Evolutionary conservation across 2,329 filamentous ascomycete species (phyloP), one percentile per base, ranked within the genome.

Genomic region (Blastomyces parvus): DNA sequence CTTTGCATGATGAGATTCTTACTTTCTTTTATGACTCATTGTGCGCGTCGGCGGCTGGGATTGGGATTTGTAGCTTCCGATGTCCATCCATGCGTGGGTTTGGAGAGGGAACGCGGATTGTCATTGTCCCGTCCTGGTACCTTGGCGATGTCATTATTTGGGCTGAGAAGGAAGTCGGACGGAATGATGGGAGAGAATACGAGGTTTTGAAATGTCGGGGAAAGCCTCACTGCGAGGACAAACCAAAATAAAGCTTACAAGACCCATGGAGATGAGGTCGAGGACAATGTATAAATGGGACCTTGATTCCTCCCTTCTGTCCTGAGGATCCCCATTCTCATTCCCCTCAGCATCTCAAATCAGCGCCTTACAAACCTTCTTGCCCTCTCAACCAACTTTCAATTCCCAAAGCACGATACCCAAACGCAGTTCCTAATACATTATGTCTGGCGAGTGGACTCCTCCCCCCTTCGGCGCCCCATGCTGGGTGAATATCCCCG

Each of bases 401-500:
- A n/a, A n/a, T 22, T 1, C 44, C 19, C 44, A 46, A 22, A 8
- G 19, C 19, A 44, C 42, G 19, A 17, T 38, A 59, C 19, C 38
- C 3, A 22, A 27, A 22, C 27, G 33, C 46, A 55, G 19, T 25
- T 13, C 52, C 36, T 36, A 27, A 4, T 9, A 1, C 33, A 53
- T 53, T 38, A 57, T 61, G 59, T 14, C 44, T 33, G n/a, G 30
- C 25, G 13, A 44, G 27, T 70, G 67, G 67, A 67, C 60, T 13
- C 67, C 68, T 19, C 68, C 66, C 0, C 62, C 65, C 27, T 61
- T 60, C 42, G 69, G 69, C 25, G 63, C 67, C 33, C 65, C 68
- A 40, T 69, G 67, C 63, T 70, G 67, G 67, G 64, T 70, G 55
- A 67, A 70, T 33, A 64, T 70, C 56, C 64, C 69, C 27, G 68